phyloP scores from a whole-genome alignment of 371 early-diverging fungal species.

The Conidiobolus incongruus region DNA sequence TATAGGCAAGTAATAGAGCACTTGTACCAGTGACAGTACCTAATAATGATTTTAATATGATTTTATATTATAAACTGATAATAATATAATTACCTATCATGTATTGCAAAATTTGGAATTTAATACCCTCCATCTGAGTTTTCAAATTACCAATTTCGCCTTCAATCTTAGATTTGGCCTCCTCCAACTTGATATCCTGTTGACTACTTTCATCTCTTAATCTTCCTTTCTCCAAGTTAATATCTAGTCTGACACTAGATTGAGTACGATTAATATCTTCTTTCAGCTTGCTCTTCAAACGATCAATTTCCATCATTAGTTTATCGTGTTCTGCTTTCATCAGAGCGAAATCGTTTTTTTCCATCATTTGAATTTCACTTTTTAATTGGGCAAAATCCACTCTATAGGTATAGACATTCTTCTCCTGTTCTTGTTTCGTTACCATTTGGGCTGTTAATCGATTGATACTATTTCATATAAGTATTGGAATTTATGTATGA shows the following conservation, averaged over 20 bases:
- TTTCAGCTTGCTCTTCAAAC: slow-evolving; percentile 43
- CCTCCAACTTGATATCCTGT: slow-evolving; percentile 66
- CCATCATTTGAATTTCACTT: slow-evolving; percentile 65
- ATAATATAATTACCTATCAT: slow-evolving; percentile 68
- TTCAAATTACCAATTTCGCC: slow-evolving; percentile 60
- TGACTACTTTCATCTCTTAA: slow-evolving; percentile 62
- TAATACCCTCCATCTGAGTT: slow-evolving; percentile 81
- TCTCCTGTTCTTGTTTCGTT: slow-evolving; percentile 9
- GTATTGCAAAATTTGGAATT: slow-evolving; percentile 63
- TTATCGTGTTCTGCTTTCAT: slow-evolving; percentile 68
- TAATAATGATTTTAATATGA: slow-evolving; percentile 23
- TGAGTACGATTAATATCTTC: slow-evolving; percentile 75
- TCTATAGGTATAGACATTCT: slow-evolving; percentile 58
- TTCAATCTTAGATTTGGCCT: slow-evolving; percentile 73
- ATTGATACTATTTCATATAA: slow-evolving; percentile 3
- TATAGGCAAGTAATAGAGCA: slow-evolving; percentile 8
- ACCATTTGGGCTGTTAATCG: slow-evolving; percentile 4
- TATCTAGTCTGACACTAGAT: slow-evolving; percentile 66
- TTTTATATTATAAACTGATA: slow-evolving; percentile 59
- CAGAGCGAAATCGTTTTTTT: slow-evolving; percentile 72
- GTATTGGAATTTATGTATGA: too few relatives aligned
- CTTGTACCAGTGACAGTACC: background rate
- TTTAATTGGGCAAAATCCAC: slow-evolving; percentile 80
- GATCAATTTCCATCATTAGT: slow-evolving; percentile 49
- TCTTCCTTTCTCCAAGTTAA: slow-evolving; percentile 74